Conservation (phyloP, 2,329 filamentous ascomycete genomes). For the Cercospora brassicicola region DNA sequence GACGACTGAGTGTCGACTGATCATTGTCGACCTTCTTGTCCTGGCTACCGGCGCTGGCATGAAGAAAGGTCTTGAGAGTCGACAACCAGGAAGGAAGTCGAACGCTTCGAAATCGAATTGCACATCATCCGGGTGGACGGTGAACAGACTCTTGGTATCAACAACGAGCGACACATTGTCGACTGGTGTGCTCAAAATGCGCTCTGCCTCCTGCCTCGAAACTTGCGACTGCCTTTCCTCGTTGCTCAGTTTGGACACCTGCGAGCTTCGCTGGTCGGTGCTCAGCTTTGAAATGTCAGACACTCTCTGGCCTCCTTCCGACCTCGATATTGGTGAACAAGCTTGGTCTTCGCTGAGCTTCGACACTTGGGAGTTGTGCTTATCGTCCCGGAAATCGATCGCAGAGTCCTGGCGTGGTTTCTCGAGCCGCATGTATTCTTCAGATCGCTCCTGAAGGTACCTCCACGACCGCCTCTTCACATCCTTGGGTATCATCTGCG, state of each 20-base stretch:
- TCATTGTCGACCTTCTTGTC: conserved; percentile 4
- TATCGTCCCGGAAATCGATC: neutral
- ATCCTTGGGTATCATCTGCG: conserved; percentile 5
- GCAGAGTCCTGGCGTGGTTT: conserved; percentile 8
- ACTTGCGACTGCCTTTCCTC: neutral
- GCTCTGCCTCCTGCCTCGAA: neutral
- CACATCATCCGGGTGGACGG: conserved; percentile 4
- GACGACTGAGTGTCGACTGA: conserved; percentile 3
- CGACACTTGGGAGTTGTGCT: neutral
- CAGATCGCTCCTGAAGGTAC: neutral
- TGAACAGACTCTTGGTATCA: conserved; percentile 3
- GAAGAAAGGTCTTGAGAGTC: conserved; percentile 4
- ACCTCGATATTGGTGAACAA: neutral
- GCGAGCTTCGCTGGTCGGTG: neutral
- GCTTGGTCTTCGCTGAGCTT: conserved; percentile 9
- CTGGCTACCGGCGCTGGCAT: conserved; percentile 5
- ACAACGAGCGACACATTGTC: neutral
- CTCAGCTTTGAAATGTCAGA: conserved; percentile 2
- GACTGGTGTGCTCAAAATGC: neutral
- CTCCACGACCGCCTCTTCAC: conserved; percentile 9
- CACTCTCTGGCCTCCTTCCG: neutral
- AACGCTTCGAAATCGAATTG: conserved; percentile 7
- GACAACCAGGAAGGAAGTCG: conserved; percentile 6
- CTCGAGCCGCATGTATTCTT: neutral
- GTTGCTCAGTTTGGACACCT: neutral